Conservation (phyloP, 768 basidiomycete genomes). For the Rhodosporidiobolus sp. region DNA sequence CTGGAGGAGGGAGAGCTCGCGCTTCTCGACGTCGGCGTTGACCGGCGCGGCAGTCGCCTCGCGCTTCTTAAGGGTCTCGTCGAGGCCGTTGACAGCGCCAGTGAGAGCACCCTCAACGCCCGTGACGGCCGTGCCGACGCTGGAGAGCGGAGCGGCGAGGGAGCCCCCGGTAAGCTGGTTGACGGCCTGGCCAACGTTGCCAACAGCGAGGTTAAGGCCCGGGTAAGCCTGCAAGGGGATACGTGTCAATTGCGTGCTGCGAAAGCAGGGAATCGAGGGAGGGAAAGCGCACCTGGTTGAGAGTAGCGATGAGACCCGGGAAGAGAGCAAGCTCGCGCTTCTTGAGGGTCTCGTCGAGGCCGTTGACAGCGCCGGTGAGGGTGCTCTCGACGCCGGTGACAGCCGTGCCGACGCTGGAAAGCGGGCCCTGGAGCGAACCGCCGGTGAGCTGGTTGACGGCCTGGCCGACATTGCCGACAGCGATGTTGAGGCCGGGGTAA, state of each 20-base stretch:
- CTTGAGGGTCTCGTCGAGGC: background rate
- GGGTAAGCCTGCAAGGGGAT: background rate
- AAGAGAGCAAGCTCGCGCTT: background rate
- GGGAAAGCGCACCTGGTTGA: background rate
- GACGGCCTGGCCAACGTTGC: background rate
- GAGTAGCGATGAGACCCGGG: background rate
- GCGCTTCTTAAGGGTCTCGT: background rate
- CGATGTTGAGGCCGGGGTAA: background rate
- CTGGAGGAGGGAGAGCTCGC: background rate
- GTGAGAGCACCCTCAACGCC: background rate
- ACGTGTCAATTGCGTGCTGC: background rate
- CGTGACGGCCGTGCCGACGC: background rate
- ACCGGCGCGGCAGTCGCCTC: slow-evolving; percentile 3
- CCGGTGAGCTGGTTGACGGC: background rate
- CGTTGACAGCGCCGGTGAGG: background rate
- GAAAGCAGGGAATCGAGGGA: background rate
- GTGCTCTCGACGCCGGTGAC: slow-evolving; percentile 1
- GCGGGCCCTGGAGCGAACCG: background rate
- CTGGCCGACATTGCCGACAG: background rate
- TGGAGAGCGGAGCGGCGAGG: background rate
- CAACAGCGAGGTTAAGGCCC: background rate
- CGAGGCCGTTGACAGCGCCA: background rate
- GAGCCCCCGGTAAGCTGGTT: background rate
- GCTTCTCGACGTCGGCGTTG: background rate
- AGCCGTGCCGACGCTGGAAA: background rate